Percentiles rank a stretch among this genome's conserved stretches.
Evolutionary conservation across 108 stramenopile species (phyloP).

Genomic region (Nannochloropsis salina): DNA sequence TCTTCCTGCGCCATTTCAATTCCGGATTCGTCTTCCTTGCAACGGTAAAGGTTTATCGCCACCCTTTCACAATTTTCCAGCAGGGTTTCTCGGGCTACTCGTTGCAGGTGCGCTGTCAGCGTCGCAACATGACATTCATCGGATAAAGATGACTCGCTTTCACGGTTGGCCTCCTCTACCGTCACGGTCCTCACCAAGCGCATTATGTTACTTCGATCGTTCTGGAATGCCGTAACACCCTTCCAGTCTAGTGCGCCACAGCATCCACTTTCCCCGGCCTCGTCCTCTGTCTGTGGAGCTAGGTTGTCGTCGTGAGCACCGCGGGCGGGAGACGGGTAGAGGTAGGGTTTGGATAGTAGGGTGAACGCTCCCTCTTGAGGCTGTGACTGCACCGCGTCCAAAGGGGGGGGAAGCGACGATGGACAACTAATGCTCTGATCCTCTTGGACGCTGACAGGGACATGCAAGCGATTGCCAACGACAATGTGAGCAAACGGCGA

Average conservation of each 20-base stretch:
- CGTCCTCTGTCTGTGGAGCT: no score
- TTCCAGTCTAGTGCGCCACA: background rate
- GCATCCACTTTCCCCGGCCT: no score
- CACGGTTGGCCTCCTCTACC: background rate
- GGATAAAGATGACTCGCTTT: no score
- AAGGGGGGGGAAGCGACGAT: no score
- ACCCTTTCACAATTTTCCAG: constrained; percentile 17
- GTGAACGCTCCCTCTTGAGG: no score
- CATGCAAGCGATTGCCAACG: constrained; percentile 9
- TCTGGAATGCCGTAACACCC: background rate
- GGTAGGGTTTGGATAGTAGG: no score
- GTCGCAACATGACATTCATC: background rate
- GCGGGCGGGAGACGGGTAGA: no score
- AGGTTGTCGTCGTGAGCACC: no score
- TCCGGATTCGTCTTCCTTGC: background rate
- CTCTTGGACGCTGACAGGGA: background rate
- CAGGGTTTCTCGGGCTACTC: background rate
- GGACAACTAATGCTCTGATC: no score
- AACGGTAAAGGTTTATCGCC: background rate
- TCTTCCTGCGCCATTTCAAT: background rate
- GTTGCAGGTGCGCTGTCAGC: background rate
- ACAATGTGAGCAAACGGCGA: constrained; percentile 13
- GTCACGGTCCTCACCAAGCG: background rate
- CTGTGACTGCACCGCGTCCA: no score
- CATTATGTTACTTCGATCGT: background rate